Evolutionary conservation across 2,329 filamentous ascomycete genomes (phyloP).

Genomic region (Emydomyces testavorans): DNA sequence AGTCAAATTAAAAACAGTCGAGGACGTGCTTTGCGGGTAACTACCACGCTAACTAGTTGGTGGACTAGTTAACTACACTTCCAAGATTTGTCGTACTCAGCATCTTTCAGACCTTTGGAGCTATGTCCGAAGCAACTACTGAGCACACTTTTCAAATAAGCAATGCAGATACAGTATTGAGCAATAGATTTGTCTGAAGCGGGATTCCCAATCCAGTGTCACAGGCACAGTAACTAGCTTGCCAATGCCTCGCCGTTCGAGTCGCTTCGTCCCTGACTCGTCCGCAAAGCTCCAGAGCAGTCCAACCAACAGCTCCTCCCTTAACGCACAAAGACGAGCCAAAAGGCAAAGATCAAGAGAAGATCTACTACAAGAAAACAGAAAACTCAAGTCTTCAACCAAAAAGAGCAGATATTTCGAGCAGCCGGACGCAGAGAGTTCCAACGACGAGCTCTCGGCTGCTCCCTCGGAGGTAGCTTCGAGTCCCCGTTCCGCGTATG

Average conservation of each 20-base stretch:
- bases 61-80: no score
- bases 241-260: slow-evolving; percentile 14
- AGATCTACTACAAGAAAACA: slow-evolving; percentile 14
- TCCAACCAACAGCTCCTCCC: slow-evolving; percentile 15
- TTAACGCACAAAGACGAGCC: slow-evolving; percentile 13
- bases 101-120: no score
- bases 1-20: no score
- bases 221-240: neutral
- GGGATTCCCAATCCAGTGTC: neutral
- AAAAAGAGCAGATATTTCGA: slow-evolving; percentile 44
- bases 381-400: slow-evolving; percentile 28
- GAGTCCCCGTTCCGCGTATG: slow-evolving; percentile 3
- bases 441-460: neutral
- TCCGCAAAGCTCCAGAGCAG: neutral
- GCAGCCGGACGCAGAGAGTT: neutral
- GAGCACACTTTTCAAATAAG: no score
- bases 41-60: no score
- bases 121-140: no score
- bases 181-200: no score
- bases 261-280: neutral
- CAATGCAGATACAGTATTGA: no score
- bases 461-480: neutral
- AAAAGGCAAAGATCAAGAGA: slow-evolving; percentile 26
- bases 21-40: no score
- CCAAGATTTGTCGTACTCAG: no score